Conservation (phyloP, 192 early-diverging fungal genomes). For the Coemansia sp. region DNA sequence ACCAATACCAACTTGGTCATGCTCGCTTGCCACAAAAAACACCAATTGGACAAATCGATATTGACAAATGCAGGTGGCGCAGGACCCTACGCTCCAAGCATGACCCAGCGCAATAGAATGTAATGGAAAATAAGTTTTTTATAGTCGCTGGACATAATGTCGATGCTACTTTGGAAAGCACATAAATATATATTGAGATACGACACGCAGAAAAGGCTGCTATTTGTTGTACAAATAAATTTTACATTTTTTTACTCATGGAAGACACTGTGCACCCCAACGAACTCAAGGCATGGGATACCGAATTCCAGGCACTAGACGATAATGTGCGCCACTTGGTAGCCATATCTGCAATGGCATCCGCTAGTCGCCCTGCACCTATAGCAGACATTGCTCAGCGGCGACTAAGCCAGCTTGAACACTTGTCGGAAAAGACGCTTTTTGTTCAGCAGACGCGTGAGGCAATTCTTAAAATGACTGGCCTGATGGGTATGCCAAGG, state of each 20-base stretch:
- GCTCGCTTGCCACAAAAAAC: too few relatives aligned
- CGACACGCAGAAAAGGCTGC: too few relatives aligned
- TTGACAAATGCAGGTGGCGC: too few relatives aligned
- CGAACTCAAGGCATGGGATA: slow-evolving; percentile 8
- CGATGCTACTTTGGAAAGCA: too few relatives aligned
- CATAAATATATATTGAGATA: too few relatives aligned
- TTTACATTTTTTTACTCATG: neutral
- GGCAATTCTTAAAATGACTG: slow-evolving; percentile 29
- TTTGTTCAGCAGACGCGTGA: slow-evolving; percentile 35
- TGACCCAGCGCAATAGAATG: too few relatives aligned
- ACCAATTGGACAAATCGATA: too few relatives aligned
- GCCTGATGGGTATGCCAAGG: slow-evolving; percentile 31
- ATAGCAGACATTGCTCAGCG: slow-evolving; percentile 2
- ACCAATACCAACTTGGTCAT: too few relatives aligned
- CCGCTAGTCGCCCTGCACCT: slow-evolving; percentile 12
- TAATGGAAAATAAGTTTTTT: too few relatives aligned
- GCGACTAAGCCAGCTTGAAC: slow-evolving; percentile 10
- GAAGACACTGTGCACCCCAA: neutral
- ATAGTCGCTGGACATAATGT: too few relatives aligned
- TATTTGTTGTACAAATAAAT: neutral
- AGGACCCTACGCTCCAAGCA: too few relatives aligned
- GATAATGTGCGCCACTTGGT: slow-evolving; percentile 13
- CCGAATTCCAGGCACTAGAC: slow-evolving; percentile 7
- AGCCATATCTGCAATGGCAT: slow-evolving; percentile 26
- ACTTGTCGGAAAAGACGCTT: slow-evolving; percentile 3